These are phyloP conservation scores for Mycena rebaudengoi DNA, from an alignment of 768 basidiomycete genomes.

Conservation along the genomic window DNA sequence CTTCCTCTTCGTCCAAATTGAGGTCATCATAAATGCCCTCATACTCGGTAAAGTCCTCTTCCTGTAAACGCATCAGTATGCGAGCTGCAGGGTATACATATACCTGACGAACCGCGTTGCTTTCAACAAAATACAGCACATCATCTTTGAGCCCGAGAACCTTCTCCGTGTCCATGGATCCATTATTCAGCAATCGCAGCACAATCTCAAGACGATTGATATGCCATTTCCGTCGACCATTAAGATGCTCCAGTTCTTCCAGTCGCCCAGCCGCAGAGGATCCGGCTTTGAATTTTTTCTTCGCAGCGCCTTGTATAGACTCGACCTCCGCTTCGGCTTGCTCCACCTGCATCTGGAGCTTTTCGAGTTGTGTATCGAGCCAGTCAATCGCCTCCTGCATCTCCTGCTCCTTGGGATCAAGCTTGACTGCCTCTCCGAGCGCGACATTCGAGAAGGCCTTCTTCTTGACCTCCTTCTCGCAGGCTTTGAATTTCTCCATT, in stretches of 20 bases:
- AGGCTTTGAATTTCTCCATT: slow-evolving; percentile 99
- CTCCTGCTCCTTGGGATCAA: slow-evolving; percentile 97
- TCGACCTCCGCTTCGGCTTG: slow-evolving; percentile 95
- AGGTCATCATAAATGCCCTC: slow-evolving; percentile 98
- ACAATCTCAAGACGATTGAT: slow-evolving; percentile 92
- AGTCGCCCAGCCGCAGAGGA: slow-evolving; percentile 68
- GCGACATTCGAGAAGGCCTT: slow-evolving; percentile 99
- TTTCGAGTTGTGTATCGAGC: slow-evolving; percentile 90
- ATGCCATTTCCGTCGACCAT: slow-evolving; percentile 97
- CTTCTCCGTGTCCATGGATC: slow-evolving; percentile 82
- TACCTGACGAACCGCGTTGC: slow-evolving; percentile 81
- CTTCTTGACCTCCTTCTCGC: slow-evolving; percentile 99
- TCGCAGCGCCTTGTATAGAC: slow-evolving; percentile 77
- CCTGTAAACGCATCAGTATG: slow-evolving; percentile 55
- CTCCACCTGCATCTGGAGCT: slow-evolving; percentile 94
- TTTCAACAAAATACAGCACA: slow-evolving; percentile 95
- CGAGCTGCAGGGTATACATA: background rate
- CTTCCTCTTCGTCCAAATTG: slow-evolving; percentile 96
- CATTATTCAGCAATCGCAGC: slow-evolving; percentile 92
- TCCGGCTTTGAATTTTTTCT: slow-evolving; percentile 84
- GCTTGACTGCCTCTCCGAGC: slow-evolving; percentile 91
- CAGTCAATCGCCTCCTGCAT: slow-evolving; percentile 89
- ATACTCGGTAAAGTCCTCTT: slow-evolving; percentile 97
- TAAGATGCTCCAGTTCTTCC: slow-evolving; percentile 86
- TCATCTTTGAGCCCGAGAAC: slow-evolving; percentile 90